These are phyloP conservation scores for Triticum dicoccoides DNA, from an alignment of 176 grass and related monocot species.

Conservation along the genomic window DNA sequence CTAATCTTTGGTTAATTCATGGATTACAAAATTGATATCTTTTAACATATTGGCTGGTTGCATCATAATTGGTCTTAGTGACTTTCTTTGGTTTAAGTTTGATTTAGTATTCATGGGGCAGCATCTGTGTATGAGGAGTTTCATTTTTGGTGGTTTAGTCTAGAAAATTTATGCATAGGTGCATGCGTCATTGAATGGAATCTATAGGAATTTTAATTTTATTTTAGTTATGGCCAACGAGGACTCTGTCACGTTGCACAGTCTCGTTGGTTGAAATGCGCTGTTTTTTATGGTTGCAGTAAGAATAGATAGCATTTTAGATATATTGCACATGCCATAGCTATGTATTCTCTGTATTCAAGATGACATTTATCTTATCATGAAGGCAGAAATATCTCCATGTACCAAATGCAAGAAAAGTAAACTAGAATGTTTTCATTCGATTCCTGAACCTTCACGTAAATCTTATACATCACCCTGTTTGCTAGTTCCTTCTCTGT, in stretches of 20 bases:
- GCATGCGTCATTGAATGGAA: not conserved
- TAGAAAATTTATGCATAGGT: not conserved
- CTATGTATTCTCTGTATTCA: not conserved
- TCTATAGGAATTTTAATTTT: not conserved
- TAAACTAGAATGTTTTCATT: constrained; percentile 4
- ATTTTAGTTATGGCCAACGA: not conserved
- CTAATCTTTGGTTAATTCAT: not conserved
- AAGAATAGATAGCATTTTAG: not conserved
- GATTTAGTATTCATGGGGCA: not conserved
- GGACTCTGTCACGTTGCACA: not conserved
- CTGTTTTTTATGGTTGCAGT: not conserved
- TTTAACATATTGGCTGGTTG: not conserved
- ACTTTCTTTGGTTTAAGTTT: not conserved
- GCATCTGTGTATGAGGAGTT: not conserved
- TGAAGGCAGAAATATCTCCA: not conserved
- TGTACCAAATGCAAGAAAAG: not conserved
- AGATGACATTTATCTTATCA: not conserved
- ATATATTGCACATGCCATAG: not conserved
- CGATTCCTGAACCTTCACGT: not conserved
- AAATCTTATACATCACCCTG: not conserved
- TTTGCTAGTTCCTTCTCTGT: constrained; percentile 1
- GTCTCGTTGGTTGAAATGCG: not conserved
- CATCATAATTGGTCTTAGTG: not conserved
- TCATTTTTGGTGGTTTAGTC: not conserved
- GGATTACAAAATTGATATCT: not conserved